Evolutionary conservation across 202 grass and related monocot species (phyloP).

Genomic region (Schoenoplectus tabernaemontani): DNA sequence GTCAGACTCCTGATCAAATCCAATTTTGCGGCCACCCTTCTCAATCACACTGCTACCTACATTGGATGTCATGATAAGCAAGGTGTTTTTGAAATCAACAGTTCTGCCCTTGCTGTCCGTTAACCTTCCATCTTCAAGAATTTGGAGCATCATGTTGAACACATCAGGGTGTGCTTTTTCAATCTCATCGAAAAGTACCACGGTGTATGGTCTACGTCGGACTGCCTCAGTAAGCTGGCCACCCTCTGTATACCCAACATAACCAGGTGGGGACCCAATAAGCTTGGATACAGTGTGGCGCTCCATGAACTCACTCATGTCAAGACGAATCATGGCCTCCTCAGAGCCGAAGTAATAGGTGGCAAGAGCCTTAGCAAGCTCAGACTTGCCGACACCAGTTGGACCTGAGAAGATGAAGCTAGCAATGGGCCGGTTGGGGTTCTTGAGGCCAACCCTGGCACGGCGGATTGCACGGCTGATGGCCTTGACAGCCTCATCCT

Average conservation of each 20-base stretch:
- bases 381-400: constrained; percentile 86
- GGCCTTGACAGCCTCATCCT: constrained; percentile 81
- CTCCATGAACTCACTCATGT: constrained; percentile 98
- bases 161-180: constrained; percentile 92
- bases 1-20: constrained; percentile 69
- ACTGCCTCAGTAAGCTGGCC: constrained; percentile 83
- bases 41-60: constrained; percentile 82
- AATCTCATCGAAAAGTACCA: constrained; percentile 86
- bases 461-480: constrained; percentile 80
- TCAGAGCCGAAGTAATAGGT: constrained; percentile 78
- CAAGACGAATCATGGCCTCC: constrained; percentile 84
- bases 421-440: constrained; percentile 74
- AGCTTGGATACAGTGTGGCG: constrained; percentile 83
- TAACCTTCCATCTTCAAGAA: constrained; percentile 74
- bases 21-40: constrained; percentile 74
- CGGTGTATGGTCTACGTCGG: constrained; percentile 64
- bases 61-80: constrained; percentile 83
- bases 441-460: constrained; percentile 76
- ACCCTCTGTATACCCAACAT: constrained; percentile 85
- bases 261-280: constrained; percentile 85
- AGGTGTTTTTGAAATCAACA: constrained; percentile 82
- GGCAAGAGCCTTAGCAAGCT: constrained; percentile 71
- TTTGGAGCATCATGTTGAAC: constrained; percentile 98
- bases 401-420: constrained; percentile 93
- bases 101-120: constrained; percentile 79